Base-by-base conservation (phyloP, 371 early-diverging fungal genomes). In the Capillidium heterosporum region DNA sequence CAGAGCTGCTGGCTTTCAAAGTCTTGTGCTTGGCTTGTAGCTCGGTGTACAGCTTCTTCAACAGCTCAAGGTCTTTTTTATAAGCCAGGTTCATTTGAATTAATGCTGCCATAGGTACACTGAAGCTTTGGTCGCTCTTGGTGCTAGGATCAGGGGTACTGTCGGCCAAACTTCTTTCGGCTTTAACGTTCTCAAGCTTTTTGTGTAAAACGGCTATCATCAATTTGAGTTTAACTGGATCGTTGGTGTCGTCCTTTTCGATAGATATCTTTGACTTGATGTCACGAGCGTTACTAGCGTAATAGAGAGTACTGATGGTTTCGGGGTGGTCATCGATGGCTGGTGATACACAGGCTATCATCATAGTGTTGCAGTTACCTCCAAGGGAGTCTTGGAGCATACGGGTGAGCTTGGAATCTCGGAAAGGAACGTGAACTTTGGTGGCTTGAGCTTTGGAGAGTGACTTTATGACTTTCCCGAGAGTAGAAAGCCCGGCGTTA, bases 391-490 rank as follows among this genome's bases (percentile, higher is more conserved):
- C 90, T 69, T 98, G 92, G 46, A 99, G 81, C 46, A 99, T 73
- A 44, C 80, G 81, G 0, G 99, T 99, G n/a, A 99, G 77, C 71
- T 99, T 99, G 21, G 87, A 85, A 67, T 98, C 97, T 67, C 99
- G 84, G 62, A 90, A 99, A 23, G 99, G 99, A 17, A 99, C 78
- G 63, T 85, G 84, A 0, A 76, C 66, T 0, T 73, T 67, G 32
- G 66, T 74, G 40, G 85, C 67, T 13, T 80, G 61, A 61, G 89
- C 81, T 63, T 95, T 95, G 40, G 86, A 88, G 4, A 99, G 77
- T 2, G 98, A 98, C 26, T 85, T 87, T 43, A 99, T 99, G 17
- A 98, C 99, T 67, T 98, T 99, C 49, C 98, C 98, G 2, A 99
- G 78, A 0, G 95, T 91, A 35, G 97, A 68, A 1, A 99, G 80